Conservation (phyloP, 305 asterid genomes). For the Fraxinus albicans region DNA sequence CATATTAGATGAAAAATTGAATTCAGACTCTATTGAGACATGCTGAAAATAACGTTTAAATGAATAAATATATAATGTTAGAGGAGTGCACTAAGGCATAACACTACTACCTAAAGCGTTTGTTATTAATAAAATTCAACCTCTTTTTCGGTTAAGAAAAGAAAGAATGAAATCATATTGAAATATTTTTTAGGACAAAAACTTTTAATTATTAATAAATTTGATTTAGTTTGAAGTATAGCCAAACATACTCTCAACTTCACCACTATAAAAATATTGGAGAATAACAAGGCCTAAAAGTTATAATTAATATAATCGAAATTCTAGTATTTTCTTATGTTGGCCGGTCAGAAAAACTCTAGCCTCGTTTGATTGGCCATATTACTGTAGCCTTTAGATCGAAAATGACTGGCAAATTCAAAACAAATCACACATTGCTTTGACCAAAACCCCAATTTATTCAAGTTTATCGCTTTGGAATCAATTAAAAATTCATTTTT, state of each 20-base stretch:
- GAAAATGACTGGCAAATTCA: conserved; percentile 30
- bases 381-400: conserved; percentile 1
- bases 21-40: too few relatives aligned
- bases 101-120: too few relatives aligned
- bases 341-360: not conserved
- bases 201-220: not conserved
- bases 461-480: conserved; percentile 12
- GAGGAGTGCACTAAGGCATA: too few relatives aligned
- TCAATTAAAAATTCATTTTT: not conserved
- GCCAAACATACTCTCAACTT: not conserved
- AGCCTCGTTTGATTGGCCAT: conserved; percentile 8
- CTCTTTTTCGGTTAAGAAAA: too few relatives aligned
- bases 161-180: too few relatives aligned
- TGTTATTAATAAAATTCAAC: too few relatives aligned
- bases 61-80: too few relatives aligned
- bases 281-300: not conserved
- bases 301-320: not conserved
- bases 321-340: not conserved
- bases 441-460: conserved; percentile 15
- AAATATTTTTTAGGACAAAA: too few relatives aligned
- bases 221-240: too few relatives aligned
- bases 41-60: too few relatives aligned
- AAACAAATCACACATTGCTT: conserved; percentile 7
- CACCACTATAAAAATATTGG: not conserved
- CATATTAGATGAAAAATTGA: too few relatives aligned